Conservation (phyloP, 352 stramenopile genomes). For the Phytophthora sp. region DNA sequence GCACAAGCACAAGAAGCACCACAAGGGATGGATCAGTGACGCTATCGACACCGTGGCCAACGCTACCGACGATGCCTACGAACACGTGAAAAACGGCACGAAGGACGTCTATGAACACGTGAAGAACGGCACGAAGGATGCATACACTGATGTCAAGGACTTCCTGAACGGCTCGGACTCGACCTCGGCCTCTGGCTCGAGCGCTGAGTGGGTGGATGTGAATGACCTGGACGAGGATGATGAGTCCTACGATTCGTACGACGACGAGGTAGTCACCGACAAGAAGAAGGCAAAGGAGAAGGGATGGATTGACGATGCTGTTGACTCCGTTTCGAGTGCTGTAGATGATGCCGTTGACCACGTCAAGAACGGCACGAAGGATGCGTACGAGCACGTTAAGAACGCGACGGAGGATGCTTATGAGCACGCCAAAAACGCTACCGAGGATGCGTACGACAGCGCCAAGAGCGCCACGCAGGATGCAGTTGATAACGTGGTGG, state of each 20-base stretch:
- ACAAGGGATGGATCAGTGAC: constrained; percentile 39
- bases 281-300: constrained; percentile 34
- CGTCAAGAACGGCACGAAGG: constrained; percentile 26
- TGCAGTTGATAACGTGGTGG: constrained; percentile 26
- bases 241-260: constrained; percentile 27
- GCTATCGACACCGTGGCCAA: constrained; percentile 36
- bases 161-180: constrained; percentile 35
- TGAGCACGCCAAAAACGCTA: constrained; percentile 36
- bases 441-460: constrained; percentile 24
- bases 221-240: constrained; percentile 38
- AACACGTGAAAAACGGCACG: constrained; percentile 27
- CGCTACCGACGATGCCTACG: constrained; percentile 27
- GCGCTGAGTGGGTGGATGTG: constrained; percentile 33
- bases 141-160: constrained; percentile 41
- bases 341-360: constrained; percentile 32
- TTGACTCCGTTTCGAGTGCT: constrained; percentile 37
- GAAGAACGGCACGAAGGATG: constrained; percentile 28
- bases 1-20: constrained; percentile 36
- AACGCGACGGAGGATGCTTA: constrained; percentile 27
- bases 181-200: constrained; percentile 28
- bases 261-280: constrained; percentile 12
- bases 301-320: constrained; percentile 27
- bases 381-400: constrained; percentile 33
- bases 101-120: constrained; percentile 28
- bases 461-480: constrained; percentile 29